Base-by-base conservation (phyloP, 768 basidiomycete genomes). In the Russula abietina region DNA sequence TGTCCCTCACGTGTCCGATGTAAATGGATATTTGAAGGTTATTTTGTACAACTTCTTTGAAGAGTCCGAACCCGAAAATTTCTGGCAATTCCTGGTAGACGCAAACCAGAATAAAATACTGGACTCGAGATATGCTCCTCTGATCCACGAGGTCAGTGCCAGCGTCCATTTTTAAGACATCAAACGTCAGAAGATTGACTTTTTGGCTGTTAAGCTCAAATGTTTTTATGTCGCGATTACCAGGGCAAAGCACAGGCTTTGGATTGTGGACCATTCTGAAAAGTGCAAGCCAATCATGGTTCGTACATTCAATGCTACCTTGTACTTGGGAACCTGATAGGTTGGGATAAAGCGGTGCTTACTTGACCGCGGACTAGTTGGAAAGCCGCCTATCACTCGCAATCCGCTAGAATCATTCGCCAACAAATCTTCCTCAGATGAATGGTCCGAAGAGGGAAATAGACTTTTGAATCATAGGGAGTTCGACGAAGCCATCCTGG, bases 41-140 rank as follows among this genome's bases (percentile, higher is more conserved):
- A 75, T 91, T 3, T 68, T 91, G 12, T 89, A 85, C 67, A 84
- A 91, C 65, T 89, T 89, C 72, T 91, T 91, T 67, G 78, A 82
- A 28, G 85, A 87, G 65, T 90, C 89, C 0, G 66, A 69, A 0
- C 72, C 81, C 2, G 79, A 79, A 45, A 49, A 32, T 2, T 50
- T 56, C 22, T 66, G 65, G 65, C 32, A 43, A 9, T 46, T 65
- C 22, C 41, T 66, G 17, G 43, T 49, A 8, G 24, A 48, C 38
- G 52, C 26, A 2, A 32, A 52, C 17, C 10, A 26, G 16, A 11
- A 32, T 33, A 45, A 36, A 45, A 1, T 59, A 24, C 16, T 2
- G 0, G 65, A 51, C 12, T 26, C 26, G 10, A 57, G 41, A 28
- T 2, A 65, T 32, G 17, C 43, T 2, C 36, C 64, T 1, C 49